Evolutionary conservation across 192 early-diverging fungal genomes (phyloP), one percentile per base, ranked within the genome.

Genomic region (Jimgerdemannia lactiflua): DNA sequence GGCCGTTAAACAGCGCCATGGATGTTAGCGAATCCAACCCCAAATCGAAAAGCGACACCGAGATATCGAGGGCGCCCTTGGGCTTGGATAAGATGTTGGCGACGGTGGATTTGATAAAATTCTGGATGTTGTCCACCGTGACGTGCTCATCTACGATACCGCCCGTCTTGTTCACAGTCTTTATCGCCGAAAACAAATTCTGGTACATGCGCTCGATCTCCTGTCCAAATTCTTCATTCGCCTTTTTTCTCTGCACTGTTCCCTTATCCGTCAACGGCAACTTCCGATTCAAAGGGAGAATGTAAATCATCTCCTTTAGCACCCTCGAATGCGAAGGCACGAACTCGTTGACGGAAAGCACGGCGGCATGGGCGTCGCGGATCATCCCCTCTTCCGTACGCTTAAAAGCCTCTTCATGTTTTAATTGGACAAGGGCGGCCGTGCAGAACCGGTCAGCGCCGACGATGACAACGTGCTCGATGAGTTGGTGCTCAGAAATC

Each of bases 141-240:
- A 17, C 39, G 42, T 78, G 49, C 39, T 72, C 40, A 43, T 65
- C 42, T 9, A 6, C 49, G 14, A 59, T 6, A 59, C 0, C 49
- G 14, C 6, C 14, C 49, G 49, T 14, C 6, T 10, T 14, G 49
- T 59, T 14, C 49, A 0, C 49, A 10, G 49, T 10, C 49, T 59
- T 59, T 14, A 65, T 42, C 0, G 39, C 42, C 49, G 49, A 64
- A 64, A 82, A 74, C 49, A 84, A 85, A 59, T 82, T 79, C 65
- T 81, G 76, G 75, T 91, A 93, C 81, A 91, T 82, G 20, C 71
- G 71, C 4, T 83, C 83, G 70, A 95, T 84, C 41, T 87, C 64
- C 20, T 79, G 44, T 19, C 78, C 81, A 73, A 89, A 87, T 14
- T 69, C 64, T 43, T 88, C 74, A 43, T 86, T 78, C 43, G 91